Conservation (phyloP, 768 basidiomycete genomes). For the Panaeolus papilionaceus region DNA sequence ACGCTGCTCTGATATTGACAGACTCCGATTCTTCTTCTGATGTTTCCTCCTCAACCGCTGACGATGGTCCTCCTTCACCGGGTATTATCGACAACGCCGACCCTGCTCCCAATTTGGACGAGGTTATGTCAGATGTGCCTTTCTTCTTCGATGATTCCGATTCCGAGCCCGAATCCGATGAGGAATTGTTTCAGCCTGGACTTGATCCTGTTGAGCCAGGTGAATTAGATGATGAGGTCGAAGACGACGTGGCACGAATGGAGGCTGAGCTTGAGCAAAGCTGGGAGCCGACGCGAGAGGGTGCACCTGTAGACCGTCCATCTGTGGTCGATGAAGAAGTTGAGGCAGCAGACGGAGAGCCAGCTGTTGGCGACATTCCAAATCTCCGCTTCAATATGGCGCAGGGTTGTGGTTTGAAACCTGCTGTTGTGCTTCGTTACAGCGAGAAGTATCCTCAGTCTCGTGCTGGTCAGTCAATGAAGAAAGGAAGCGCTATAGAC, state of each 20-base stretch:
- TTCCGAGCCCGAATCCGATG: not conserved
- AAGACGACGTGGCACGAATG: not conserved
- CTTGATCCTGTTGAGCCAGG: not conserved
- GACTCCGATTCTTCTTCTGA: not conserved
- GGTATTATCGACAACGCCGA: too few species aligned
- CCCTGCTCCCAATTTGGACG: too few species aligned
- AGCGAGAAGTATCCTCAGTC: constrained; percentile 8
- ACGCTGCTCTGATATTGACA: not conserved
- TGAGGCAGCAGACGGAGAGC: not conserved
- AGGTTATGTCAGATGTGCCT: too few species aligned
- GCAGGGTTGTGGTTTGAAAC: not conserved
- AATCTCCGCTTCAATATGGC: not conserved
- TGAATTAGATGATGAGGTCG: not conserved
- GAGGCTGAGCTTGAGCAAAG: constrained; percentile 11
- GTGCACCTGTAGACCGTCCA: not conserved
- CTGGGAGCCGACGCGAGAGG: not conserved
- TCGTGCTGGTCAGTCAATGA: not conserved
- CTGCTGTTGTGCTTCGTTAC: not conserved
- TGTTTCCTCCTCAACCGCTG: too few species aligned
- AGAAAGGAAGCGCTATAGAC: not conserved
- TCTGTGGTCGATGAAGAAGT: not conserved
- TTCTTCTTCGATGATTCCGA: not conserved
- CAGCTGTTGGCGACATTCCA: not conserved
- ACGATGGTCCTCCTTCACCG: too few species aligned
- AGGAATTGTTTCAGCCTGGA: not conserved